Base-by-base conservation (phyloP, 2,329 filamentous ascomycete species). In the Elsinoe arachidis region DNA sequence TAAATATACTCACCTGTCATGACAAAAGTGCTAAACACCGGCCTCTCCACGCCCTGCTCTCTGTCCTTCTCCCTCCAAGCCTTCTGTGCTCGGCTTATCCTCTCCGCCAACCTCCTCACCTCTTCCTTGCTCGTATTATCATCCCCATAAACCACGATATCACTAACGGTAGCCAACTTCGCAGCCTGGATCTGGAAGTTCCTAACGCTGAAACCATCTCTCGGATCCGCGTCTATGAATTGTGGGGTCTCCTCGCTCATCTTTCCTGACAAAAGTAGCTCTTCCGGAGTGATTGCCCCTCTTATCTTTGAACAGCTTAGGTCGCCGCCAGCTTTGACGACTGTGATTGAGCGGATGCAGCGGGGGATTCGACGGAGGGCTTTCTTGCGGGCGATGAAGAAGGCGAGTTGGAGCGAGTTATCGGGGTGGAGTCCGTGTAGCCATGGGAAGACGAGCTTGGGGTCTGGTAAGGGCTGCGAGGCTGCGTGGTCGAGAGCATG, bases 121-220 rank as follows among this genome's bases (percentile, higher is more conserved):
- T 85, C 84, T 55, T 81, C 78, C 46, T 81, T 80, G 23, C 80
- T 73, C 1, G 78, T 78, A 37, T 77, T 73, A 62, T 89, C 81
- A 56, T 92, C 87, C 11, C 90, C 90, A 68, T 99, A 99, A 1
- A 99, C 82, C 39, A 99, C 80, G 62, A 99, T 89, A 69, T 99
- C 93, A 0, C 91, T 96, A 7, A 93, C 81, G 62, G 87, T 83
- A 56, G 91, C 91, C 62, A 88, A 76, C 70, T 99, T 99, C 59
- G 87, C 87, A 0, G 88, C 81, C 71, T 99, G 93, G 38, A 97
- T 97, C 65, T 97, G 92, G 68, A 99, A 99, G 70, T 97, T 97
- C 46, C 93, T 84, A 43, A 97, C 91, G 3, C 90, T 96, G 68
- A 97, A 97, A 7, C 93, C 93, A 63, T 95, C 88, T 57, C 76